A percentile compares a stretch with the other conserved stretches of the same genome.
These are phyloP conservation scores for Panicum virgatum DNA, from an alignment of 202 grass and related monocot species.

Conservation along the genomic window DNA sequence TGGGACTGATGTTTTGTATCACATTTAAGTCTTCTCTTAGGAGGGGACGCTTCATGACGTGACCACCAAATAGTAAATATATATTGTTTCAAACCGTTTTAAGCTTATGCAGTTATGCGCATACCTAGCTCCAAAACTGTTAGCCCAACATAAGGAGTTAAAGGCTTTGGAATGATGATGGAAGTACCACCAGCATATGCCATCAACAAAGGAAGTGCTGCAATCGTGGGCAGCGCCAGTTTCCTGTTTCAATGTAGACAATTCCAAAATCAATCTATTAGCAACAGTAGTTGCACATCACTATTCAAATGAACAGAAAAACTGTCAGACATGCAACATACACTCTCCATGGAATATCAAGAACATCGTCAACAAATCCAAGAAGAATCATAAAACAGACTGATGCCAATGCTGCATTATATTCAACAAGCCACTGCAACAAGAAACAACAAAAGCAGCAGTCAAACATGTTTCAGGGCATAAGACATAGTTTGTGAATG, in stretches of 20 bases:
- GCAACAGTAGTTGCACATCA: background rate
- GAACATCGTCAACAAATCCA: conserved; percentile 99
- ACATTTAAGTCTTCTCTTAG: too few species aligned
- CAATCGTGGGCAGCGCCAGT: conserved; percentile 78
- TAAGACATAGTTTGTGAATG: conserved; percentile 27
- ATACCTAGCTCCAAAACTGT: conserved; percentile 92
- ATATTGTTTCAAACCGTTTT: background rate
- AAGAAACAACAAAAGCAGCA: conserved; percentile 23
- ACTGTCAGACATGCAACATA: conserved; percentile 53
- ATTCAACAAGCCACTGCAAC: conserved; percentile 98
- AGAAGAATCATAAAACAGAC: conserved; percentile 99
- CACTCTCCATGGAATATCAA: conserved; percentile 99
- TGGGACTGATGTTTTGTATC: too few species aligned
- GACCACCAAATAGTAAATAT: conserved; percentile 14
- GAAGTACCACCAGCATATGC: conserved; percentile 98
- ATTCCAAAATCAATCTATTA: conserved; percentile 38
- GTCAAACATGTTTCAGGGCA: conserved; percentile 22
- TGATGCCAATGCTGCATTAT: conserved; percentile 92
- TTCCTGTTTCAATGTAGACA: conserved; percentile 59
- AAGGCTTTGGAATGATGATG: conserved; percentile 91
- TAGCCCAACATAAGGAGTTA: conserved; percentile 78
- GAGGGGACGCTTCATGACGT: too few species aligned
- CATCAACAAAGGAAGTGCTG: conserved; percentile 91
- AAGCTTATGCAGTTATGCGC: background rate
- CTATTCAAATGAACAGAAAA: conserved; percentile 1